Percentiles rank a stretch among this genome's conserved stretches.
These are phyloP conservation scores for Agaricus subrufescens DNA, from an alignment of 768 basidiomycete species.

Conservation along the genomic window DNA sequence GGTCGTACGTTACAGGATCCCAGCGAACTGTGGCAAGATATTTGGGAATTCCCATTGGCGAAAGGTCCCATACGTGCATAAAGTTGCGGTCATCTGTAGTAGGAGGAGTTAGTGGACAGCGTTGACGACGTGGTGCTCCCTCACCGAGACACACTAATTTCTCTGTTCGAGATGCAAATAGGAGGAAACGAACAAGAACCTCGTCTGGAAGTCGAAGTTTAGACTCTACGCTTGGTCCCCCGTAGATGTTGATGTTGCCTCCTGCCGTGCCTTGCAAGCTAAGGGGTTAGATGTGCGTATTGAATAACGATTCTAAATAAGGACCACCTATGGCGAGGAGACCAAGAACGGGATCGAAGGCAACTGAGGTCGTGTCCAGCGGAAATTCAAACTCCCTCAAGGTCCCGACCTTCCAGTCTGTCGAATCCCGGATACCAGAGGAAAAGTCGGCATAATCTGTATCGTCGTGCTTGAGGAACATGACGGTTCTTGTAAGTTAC, in stretches of 20 bases:
- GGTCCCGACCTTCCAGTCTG: slow-evolving; percentile 52
- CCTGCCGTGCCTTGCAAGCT: slow-evolving; percentile 47
- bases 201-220: slow-evolving; percentile 42
- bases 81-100: slow-evolving; percentile 45
- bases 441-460: slow-evolving; percentile 48
- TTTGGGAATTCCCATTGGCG: slow-evolving; percentile 47
- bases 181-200: slow-evolving; percentile 51
- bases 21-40: slow-evolving; percentile 44
- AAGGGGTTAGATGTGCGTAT: slow-evolving; percentile 1
- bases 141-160: slow-evolving; percentile 62
- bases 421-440: slow-evolving; percentile 44
- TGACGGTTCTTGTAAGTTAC: slow-evolving; percentile 11
- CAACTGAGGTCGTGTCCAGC: slow-evolving; percentile 45
- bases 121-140: slow-evolving; percentile 8
- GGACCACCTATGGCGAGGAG: slow-evolving; percentile 56
- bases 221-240: slow-evolving; percentile 59
- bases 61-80: slow-evolving; percentile 60
- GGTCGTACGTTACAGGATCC: slow-evolving; percentile 40
- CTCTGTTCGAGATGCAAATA: slow-evolving; percentile 51
- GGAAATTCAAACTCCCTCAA: slow-evolving; percentile 48
- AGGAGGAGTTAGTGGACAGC: slow-evolving; percentile 1
- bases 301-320: not conserved
- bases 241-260: slow-evolving; percentile 65
- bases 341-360: slow-evolving; percentile 55
- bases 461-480: slow-evolving; percentile 37